A percentile compares a stretch with the other conserved stretches of the same genome.
Evolutionary conservation across 441 rosid genomes (phyloP).

Genomic region (Croton setiger): DNA sequence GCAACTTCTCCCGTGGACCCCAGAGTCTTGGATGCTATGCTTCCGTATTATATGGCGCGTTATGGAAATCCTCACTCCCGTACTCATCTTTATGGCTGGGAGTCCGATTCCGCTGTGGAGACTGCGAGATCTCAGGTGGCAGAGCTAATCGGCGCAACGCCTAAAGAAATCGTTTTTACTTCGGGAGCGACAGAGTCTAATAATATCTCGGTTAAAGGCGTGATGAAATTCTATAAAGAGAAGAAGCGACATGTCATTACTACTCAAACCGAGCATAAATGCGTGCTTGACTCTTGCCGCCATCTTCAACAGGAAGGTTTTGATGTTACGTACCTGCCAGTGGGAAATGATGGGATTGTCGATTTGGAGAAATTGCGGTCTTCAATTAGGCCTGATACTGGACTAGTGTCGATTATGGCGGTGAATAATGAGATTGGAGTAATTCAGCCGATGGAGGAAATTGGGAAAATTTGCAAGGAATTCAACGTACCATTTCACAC

Average conservation of each 20-base stretch:
- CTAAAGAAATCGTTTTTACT: slow-evolving; percentile 81
- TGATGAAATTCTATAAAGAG: slow-evolving; percentile 87
- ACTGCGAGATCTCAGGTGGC: slow-evolving; percentile 80
- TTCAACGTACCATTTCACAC: slow-evolving; percentile 79
- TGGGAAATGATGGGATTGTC: slow-evolving; percentile 62
- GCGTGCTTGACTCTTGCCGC: slow-evolving; percentile 88
- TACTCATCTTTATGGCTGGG: slow-evolving; percentile 96
- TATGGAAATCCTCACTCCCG: slow-evolving; percentile 96
- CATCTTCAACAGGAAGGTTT: slow-evolving; percentile 95
- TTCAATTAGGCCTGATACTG: slow-evolving; percentile 76
- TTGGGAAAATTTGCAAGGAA: slow-evolving; percentile 82
- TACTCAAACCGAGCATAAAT: slow-evolving; percentile 96
- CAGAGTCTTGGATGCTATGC: slow-evolving; percentile 84
- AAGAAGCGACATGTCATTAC: slow-evolving; percentile 87
- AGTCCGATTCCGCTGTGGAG: slow-evolving; percentile 84
- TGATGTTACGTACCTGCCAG: slow-evolving; percentile 82
- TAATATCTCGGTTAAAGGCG: slow-evolving; percentile 79
- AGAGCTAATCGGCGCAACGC: slow-evolving; percentile 45
- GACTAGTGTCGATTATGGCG: slow-evolving; percentile 91
- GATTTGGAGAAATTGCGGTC: slow-evolving; percentile 59
- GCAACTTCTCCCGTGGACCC: slow-evolving; percentile 94
- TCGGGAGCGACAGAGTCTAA: slow-evolving; percentile 96
- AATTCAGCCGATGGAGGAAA: slow-evolving; percentile 92
- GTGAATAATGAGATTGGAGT: slow-evolving; percentile 98
- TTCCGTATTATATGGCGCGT: slow-evolving; percentile 58